Evolutionary conservation across 2,329 filamentous ascomycete genomes (phyloP).

Genomic region (Aureobasidium sp.): DNA sequence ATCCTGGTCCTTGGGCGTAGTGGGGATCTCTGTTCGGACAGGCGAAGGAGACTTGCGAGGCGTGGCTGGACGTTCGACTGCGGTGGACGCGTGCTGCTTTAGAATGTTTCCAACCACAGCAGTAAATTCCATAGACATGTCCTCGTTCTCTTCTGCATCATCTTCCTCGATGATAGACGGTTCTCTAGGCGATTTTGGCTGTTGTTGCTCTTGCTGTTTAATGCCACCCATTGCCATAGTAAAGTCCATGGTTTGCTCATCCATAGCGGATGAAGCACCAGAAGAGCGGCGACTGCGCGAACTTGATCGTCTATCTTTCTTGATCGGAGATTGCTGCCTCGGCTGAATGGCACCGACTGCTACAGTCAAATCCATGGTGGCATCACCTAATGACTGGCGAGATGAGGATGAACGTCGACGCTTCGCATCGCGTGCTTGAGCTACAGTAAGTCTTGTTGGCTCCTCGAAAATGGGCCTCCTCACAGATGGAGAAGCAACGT

Average conservation of each 20-base stretch:
- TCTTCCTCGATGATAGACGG: slow-evolving; percentile 21
- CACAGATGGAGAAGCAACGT: slow-evolving; percentile 27
- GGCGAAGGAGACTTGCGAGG: slow-evolving; percentile 42
- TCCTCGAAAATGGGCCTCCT: slow-evolving; percentile 22
- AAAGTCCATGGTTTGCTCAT: slow-evolving; percentile 50
- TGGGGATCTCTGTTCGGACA: slow-evolving; percentile 36
- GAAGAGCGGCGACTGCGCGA: slow-evolving; percentile 32
- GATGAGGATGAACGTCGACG: slow-evolving; percentile 31
- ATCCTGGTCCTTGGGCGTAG: slow-evolving; percentile 51
- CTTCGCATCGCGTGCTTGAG: slow-evolving; percentile 32
- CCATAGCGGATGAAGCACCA: slow-evolving; percentile 30
- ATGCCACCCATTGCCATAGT: slow-evolving; percentile 47
- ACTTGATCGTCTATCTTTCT: slow-evolving; percentile 24
- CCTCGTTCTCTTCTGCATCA: slow-evolving; percentile 36
- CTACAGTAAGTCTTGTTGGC: slow-evolving; percentile 22
- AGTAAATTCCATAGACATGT: slow-evolving; percentile 48
- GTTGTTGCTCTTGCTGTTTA: slow-evolving; percentile 5
- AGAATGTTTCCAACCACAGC: slow-evolving; percentile 41
- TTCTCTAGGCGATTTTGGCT: neutral
- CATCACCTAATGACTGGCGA: slow-evolving; percentile 34
- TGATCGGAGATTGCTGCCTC: slow-evolving; percentile 21
- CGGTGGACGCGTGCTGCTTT: slow-evolving; percentile 21
- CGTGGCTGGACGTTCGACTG: slow-evolving; percentile 21
- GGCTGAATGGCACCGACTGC: slow-evolving; percentile 31
- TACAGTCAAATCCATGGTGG: slow-evolving; percentile 36